These are phyloP conservation scores for Zygoascus ofunaensis DNA, from an alignment of 805 yeast species.

Conservation along the genomic window DNA sequence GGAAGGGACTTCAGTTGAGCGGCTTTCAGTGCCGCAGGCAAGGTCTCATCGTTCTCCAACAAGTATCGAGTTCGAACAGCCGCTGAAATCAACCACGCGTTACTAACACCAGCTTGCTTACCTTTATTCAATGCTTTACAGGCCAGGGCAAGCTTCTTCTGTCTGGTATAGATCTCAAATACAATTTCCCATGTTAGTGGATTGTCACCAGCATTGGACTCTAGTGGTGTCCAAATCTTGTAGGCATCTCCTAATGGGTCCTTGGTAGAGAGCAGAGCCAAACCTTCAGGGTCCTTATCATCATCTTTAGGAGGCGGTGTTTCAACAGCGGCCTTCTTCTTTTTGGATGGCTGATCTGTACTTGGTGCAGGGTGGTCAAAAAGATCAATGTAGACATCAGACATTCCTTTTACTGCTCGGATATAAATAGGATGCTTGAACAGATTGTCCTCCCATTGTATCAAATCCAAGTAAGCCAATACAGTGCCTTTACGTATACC, in stretches of 20 bases:
- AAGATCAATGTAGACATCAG: conserved; percentile 43
- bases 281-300: conserved; percentile 42
- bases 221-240: conserved; percentile 32
- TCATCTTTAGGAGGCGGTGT: conserved; percentile 26
- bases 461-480: conserved; percentile 66
- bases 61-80: conserved; percentile 30
- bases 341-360: conserved; percentile 32
- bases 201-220: conserved; percentile 9
- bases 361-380: conserved; percentile 17
- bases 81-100: conserved; percentile 22
- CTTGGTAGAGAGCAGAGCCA: conserved; percentile 27
- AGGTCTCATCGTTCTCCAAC: conserved; percentile 30
- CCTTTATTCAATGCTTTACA: conserved; percentile 41
- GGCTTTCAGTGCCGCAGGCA: conserved; percentile 37
- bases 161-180: conserved; percentile 35
- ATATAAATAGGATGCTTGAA: conserved; percentile 61
- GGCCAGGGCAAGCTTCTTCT: conserved; percentile 44
- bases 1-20: conserved; percentile 16
- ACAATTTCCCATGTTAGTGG: conserved; percentile 37
- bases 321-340: conserved; percentile 38
- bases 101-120: conserved; percentile 29
- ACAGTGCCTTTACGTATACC: conserved; percentile 87
- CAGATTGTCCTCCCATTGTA: conserved; percentile 74
- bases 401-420: conserved; percentile 61
- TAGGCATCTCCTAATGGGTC: conserved; percentile 38